These are phyloP conservation scores for Bruguiera gymnorhiza DNA, from an alignment of 345 rosid genomes.

Conservation along the genomic window DNA sequence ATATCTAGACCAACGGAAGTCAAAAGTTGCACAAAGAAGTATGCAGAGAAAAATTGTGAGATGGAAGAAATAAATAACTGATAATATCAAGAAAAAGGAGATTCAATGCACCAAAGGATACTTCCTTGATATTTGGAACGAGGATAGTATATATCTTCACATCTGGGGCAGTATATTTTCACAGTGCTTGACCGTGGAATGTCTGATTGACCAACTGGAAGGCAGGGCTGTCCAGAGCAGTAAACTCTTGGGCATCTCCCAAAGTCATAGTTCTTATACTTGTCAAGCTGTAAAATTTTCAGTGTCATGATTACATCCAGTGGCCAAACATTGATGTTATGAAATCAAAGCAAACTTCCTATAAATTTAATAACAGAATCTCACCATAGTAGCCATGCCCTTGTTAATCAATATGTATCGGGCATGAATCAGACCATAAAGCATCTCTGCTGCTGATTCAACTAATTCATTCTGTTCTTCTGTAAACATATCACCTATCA, in stretches of 20 bases:
- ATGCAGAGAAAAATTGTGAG: no score
- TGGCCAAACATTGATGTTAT: slow-evolving; percentile 6
- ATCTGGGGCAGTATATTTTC: slow-evolving; percentile 86
- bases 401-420: slow-evolving; percentile 90
- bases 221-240: slow-evolving; percentile 93
- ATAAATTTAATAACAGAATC: slow-evolving; percentile 12
- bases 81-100: neutral
- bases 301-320: slow-evolving; percentile 5
- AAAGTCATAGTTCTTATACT: slow-evolving; percentile 88
- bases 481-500: slow-evolving; percentile 83
- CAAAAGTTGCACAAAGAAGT: neutral
- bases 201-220: slow-evolving; percentile 90
- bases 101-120: slow-evolving; percentile 54
- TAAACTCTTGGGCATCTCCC: slow-evolving; percentile 98
- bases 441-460: slow-evolving; percentile 98
- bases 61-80: neutral
- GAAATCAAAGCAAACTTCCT: slow-evolving; percentile 9
- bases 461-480: slow-evolving; percentile 95
- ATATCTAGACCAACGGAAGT: neutral
- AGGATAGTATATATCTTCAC: slow-evolving; percentile 87
- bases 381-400: slow-evolving; percentile 95
- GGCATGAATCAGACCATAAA: slow-evolving; percentile 92
- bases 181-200: slow-evolving; percentile 85
- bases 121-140: slow-evolving; percentile 96
- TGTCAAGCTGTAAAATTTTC: slow-evolving; percentile 58